A percentile compares a stretch with the other conserved stretches of the same genome.
Conservation (phyloP, 495 filamentous ascomycete genomes). For the Lophium mytilinum region DNA sequence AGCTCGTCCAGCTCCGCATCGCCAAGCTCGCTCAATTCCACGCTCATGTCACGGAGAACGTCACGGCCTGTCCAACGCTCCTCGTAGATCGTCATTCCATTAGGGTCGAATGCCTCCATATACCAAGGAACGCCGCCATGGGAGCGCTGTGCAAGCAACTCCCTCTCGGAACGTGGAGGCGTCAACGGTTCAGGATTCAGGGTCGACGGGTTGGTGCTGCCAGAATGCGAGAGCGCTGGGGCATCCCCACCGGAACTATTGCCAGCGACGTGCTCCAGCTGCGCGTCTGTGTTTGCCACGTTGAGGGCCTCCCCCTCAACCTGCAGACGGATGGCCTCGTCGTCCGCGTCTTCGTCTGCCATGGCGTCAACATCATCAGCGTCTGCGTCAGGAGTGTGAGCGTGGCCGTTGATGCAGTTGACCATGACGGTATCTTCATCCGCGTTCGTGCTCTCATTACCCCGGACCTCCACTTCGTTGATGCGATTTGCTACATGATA, state of each 20-base stretch:
- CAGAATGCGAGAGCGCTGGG: background rate
- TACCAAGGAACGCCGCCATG: conserved; percentile 85
- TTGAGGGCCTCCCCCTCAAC: conserved; percentile 2
- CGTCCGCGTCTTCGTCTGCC: conserved; percentile 17
- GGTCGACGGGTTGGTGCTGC: conserved; percentile 5
- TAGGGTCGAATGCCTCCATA: conserved; percentile 68
- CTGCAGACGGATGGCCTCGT: conserved; percentile 20
- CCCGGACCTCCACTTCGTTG: background rate
- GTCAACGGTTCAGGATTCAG: conserved; percentile 31
- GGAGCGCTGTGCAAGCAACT: conserved; percentile 49
- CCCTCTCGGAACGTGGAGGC: conserved; percentile 35
- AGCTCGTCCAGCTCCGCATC: conserved; percentile 72
- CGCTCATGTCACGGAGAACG: conserved; percentile 67
- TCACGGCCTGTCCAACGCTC: conserved; percentile 73
- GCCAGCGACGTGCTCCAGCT: background rate
- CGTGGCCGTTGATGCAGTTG: conserved; percentile 29
- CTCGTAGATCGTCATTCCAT: conserved; percentile 67
- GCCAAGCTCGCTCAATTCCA: conserved; percentile 80
- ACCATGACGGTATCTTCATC: conserved; percentile 1
- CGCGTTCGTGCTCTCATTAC: background rate
- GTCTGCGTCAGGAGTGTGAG: conserved; percentile 26
- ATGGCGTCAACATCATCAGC: conserved; percentile 13
- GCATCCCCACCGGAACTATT: background rate
- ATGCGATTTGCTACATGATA: no score
- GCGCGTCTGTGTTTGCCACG: background rate